Conservation (phyloP, 495 filamentous ascomycete species). For the Extremus antarcticus region DNA sequence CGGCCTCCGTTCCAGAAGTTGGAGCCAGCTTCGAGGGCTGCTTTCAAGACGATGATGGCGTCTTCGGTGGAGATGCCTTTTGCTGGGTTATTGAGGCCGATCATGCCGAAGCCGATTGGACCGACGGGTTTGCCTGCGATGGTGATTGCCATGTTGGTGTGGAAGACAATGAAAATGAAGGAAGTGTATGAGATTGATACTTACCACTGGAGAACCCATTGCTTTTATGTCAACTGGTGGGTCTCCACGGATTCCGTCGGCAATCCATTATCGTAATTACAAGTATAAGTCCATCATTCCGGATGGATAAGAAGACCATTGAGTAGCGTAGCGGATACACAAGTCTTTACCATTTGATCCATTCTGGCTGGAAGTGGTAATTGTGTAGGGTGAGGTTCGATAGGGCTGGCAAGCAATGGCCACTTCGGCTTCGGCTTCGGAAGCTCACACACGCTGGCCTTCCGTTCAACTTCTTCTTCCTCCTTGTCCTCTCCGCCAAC, state of each 20-base stretch:
- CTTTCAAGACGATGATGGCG: slow-evolving; percentile 55
- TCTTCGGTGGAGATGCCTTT: slow-evolving; percentile 18
- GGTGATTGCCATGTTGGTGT: neutral
- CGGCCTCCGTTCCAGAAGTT: slow-evolving; percentile 74
- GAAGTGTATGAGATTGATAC: neutral
- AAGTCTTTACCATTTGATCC: neutral
- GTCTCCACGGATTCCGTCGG: too few species aligned
- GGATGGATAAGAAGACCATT: neutral
- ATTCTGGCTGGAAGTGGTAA: neutral
- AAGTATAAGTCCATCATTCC: neutral
- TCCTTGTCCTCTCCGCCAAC: too few species aligned
- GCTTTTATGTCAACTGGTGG: too few species aligned
- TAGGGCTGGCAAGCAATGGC: neutral
- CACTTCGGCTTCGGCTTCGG: too few species aligned
- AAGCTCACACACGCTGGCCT: too few species aligned
- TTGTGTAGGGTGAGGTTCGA: neutral
- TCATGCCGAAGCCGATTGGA: slow-evolving; percentile 8
- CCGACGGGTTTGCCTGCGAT: slow-evolving; percentile 9
- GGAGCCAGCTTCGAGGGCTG: slow-evolving; percentile 51
- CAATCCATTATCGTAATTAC: neutral
- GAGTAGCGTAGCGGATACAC: neutral
- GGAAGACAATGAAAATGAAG: neutral
- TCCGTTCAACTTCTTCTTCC: too few species aligned
- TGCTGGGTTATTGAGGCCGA: neutral
- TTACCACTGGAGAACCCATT: too few species aligned